Base-by-base conservation (phyloP, 768 basidiomycete genomes). In the Hygrophoropsis aurantiaca region DNA sequence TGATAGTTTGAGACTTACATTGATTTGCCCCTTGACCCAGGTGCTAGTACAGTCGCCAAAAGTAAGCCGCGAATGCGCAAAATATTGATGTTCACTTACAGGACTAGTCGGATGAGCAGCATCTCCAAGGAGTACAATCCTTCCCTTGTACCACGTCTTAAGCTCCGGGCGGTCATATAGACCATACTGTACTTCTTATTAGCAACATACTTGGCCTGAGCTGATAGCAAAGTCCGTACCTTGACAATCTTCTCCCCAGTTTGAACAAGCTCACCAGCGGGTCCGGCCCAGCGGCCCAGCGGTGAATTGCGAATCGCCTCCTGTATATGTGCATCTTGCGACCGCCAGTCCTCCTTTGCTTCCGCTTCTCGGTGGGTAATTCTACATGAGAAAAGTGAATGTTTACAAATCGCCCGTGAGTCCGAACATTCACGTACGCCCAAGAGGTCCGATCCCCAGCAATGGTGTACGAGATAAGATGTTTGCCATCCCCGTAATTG, bases 21-120 rank as follows among this genome's bases (percentile, higher is more conserved):
- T 74, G 72, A 52, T 74, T 74, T 9, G 74, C 72, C 23, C 73
- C 74, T 59, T 75, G 73, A 2, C 74, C 74, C 15, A 75, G 64
- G 47, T 75, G 74, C 72, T 74, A 46, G 21, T 30, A n/a, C n/a
- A n/a, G n/a, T n/a, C n/a, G n/a, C n/a, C n/a, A n/a, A n/a, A n/a
- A n/a, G n/a, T n/a, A n/a, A n/a, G n/a, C n/a, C n/a, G n/a, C n/a
- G n/a, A n/a, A n/a, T n/a, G n/a, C n/a, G 15, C 36, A 19, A 8
- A 39, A 23, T 15, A 6, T 3, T n/a, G n/a, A n/a, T n/a, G n/a
- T n/a, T n/a, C n/a, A 56, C 73, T 40, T 49, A 74, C 73, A 1
- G 74, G 74, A 49, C 69, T 73, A 4, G 74, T 74, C 4, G 74
- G 74, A 52, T 75, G 74, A 4, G 74, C 74, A 7, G 73, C 74